phyloP scores from a whole-genome alignment of 371 early-diverging fungal genomes.

The Haplosporangium sp. region DNA sequence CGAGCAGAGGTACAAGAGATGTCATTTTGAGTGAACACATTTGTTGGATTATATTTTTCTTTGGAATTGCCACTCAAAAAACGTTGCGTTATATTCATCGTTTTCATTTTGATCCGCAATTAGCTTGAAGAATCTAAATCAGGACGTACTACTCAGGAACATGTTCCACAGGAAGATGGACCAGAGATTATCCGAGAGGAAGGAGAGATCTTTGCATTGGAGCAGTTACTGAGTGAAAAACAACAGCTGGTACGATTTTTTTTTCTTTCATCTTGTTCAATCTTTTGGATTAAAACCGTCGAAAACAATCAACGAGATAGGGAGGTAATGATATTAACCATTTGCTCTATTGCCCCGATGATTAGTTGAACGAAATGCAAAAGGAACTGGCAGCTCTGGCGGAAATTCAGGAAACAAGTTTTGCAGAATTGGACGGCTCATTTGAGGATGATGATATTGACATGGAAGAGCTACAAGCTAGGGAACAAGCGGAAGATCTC shows the following conservation, averaged over 20 bases:
- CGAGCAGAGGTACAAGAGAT: constrained; percentile 13
- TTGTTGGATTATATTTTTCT: not conserved
- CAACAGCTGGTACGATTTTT: constrained; percentile 25
- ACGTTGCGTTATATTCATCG: too few species aligned
- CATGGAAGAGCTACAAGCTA: constrained; percentile 3
- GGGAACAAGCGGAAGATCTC: constrained; percentile 20
- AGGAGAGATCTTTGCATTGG: constrained; percentile 54
- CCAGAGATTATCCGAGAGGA: constrained; percentile 45
- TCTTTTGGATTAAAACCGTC: not conserved
- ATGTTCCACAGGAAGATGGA: constrained; percentile 14
- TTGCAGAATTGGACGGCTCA: constrained; percentile 15
- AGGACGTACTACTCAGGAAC: constrained; percentile 16
- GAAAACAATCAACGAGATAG: too few species aligned
- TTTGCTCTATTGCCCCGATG: too few species aligned
- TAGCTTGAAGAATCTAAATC: constrained; percentile 35
- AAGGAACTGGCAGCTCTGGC: constrained; percentile 25
- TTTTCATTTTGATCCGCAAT: not conserved
- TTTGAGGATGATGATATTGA: constrained; percentile 21
- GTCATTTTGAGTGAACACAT: not conserved
- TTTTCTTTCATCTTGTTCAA: not conserved
- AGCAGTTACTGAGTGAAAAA: constrained; percentile 37
- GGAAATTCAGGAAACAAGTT: constrained; percentile 3
- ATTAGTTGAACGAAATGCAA: constrained; percentile 31
- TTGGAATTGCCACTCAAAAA: too few species aligned
- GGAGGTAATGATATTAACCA: too few species aligned